A percentile compares a stretch with the other conserved stretches of the same genome.
These are phyloP conservation scores for Trichophyton benhamiae DNA, from an alignment of 2,329 filamentous ascomycete genomes.

Conservation along the genomic window DNA sequence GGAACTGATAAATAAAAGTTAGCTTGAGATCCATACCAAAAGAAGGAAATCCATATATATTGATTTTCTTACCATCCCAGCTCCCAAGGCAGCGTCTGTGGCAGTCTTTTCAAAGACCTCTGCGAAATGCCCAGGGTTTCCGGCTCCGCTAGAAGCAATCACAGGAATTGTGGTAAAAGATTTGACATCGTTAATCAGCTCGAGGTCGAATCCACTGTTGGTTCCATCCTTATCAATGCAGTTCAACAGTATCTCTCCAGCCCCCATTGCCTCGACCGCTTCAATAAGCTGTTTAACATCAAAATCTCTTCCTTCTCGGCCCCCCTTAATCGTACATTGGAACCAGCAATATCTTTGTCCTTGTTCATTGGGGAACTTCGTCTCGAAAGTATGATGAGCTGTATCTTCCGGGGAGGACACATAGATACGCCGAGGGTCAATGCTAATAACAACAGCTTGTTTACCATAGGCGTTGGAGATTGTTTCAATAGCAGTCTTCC, in stretches of 20 bases:
- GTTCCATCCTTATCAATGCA: constrained; percentile 96
- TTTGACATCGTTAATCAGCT: constrained; percentile 83
- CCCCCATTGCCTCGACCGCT: constrained; percentile 91
- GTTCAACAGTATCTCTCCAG: constrained; percentile 88
- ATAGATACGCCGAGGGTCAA: constrained; percentile 88
- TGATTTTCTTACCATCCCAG: constrained; percentile 59
- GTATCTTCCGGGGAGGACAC: constrained; percentile 57
- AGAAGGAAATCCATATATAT: not conserved
- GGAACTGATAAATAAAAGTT: constrained; percentile 47
- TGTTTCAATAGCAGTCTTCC: constrained; percentile 85
- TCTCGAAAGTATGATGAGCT: constrained; percentile 62
- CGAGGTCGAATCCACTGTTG: constrained; percentile 86
- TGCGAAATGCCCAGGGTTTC: constrained; percentile 72
- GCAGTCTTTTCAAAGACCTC: constrained; percentile 78
- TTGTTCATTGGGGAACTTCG: constrained; percentile 54
- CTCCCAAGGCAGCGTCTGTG: constrained; percentile 85
- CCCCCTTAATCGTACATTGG: constrained; percentile 91
- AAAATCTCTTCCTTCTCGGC: constrained; percentile 83
- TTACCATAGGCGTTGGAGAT: constrained; percentile 90
- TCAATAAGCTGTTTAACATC: constrained; percentile 79
- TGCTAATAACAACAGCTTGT: constrained; percentile 90
- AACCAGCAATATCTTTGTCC: constrained; percentile 89
- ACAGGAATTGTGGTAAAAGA: constrained; percentile 78
- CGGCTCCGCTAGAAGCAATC: constrained; percentile 87
- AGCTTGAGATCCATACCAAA: constrained; percentile 9